Evolutionary conservation across 495 filamentous ascomycete species (phyloP), one percentile per base, ranked within the genome.

Genomic region (Podospora bellae-mahoneyi): DNA sequence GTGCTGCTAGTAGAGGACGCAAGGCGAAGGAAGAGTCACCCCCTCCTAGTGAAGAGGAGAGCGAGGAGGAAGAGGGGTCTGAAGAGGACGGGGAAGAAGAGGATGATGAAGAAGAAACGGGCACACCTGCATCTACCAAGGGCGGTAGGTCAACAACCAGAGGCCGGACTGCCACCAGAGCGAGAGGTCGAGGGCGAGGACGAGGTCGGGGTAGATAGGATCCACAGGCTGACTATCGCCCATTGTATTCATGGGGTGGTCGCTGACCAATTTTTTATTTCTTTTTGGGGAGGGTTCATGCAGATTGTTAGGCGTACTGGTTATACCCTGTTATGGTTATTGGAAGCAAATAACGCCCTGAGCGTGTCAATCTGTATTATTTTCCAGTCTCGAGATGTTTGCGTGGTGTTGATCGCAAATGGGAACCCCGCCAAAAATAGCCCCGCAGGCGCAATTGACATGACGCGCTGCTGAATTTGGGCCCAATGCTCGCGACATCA

Each of bases 1-100:
- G 81, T 6, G 75, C 77, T 0, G 77, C 78, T 18, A 78, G 80
- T 19, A 79, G 76, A 56, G 80, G 78, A 5, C 74, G 75, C 62
- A 78, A 71, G 66, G 72, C 73, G 18, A 74, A 75, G 58, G 73
- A 76, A 16, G 77, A 74, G 13, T 93, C 91, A 69, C 86, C 88
- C 66, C 39, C 39, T 48, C 9, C 39, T 48, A 90, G 93, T 67
- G 90, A 90, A 66, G 80, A 82, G 30, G 93, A 96, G 71, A 68
- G 70, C 55, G 85, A 86, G 65, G 83, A 84, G 7, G 84, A 92
- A 53, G 82, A 85, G 64, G 81, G 84, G 66, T 81, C 81, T 0
- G 77, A 89, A 20, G 82, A 81, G 60, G 84, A 84, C 66, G 80
- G 74, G 54, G 77, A 71, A 59, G 75, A 72, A 63, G 74, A 69